A percentile compares a stretch with the other conserved stretches of the same genome.
Evolutionary conservation across 2,329 filamentous ascomycete species (phyloP).

Genomic region (Aspergillus chevalieri): DNA sequence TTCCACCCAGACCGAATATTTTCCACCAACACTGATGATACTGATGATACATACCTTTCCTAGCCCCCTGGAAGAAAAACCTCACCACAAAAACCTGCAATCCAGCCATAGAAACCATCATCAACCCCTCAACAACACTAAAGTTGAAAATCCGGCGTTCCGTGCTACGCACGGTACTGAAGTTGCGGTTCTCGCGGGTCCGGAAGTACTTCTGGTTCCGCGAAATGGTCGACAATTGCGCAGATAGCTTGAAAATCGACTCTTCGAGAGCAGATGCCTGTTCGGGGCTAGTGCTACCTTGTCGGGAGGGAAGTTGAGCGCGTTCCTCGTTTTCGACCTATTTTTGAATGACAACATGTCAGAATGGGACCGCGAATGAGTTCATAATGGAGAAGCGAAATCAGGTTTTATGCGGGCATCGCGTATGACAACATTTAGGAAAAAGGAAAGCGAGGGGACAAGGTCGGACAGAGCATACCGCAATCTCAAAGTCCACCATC

Average conservation of each 20-base stretch:
- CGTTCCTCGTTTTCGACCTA: conserved; percentile 88
- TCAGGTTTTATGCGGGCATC: background rate
- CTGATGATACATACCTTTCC: conserved; percentile 49
- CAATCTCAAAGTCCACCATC: conserved; percentile 95
- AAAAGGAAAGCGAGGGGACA: too few relatives aligned
- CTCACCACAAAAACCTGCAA: conserved; percentile 95
- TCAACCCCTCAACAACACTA: conserved; percentile 80
- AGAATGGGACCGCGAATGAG: background rate
- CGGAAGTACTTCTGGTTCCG: conserved; percentile 99
- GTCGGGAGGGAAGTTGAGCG: conserved; percentile 77
- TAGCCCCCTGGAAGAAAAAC: conserved; percentile 95
- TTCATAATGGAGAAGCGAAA: background rate
- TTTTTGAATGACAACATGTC: background rate
- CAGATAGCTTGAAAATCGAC: conserved; percentile 89
- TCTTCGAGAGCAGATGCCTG: conserved; percentile 86
- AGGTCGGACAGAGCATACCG: conserved; percentile 50
- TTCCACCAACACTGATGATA: background rate
- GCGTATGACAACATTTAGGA: too few relatives aligned
- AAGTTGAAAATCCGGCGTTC: conserved; percentile 97
- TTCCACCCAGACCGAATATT: background rate
- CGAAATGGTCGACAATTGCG: conserved; percentile 86
- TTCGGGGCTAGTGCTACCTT: conserved; percentile 71
- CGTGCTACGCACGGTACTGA: conserved; percentile 94
- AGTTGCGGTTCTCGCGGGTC: conserved; percentile 96
- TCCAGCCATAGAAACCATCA: conserved; percentile 93